Evolutionary conservation across 2,329 filamentous ascomycete species (phyloP).

Genomic region (Apiospora kogelbergensis): DNA sequence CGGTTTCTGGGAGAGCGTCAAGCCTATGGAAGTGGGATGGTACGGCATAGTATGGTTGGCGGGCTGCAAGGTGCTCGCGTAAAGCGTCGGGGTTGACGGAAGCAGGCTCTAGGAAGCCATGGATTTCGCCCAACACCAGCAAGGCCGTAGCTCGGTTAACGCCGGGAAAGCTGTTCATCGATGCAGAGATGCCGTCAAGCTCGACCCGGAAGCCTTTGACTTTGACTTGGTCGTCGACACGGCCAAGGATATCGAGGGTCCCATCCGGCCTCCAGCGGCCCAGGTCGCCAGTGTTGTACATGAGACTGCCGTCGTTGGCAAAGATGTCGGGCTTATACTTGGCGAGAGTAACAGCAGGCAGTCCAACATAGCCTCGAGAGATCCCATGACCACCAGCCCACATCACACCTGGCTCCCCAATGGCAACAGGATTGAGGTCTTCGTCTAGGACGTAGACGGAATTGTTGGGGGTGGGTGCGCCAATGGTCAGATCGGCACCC

Average conservation of each 20-base stretch:
- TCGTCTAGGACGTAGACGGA: slow-evolving; percentile 55
- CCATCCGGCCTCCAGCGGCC: slow-evolving; percentile 55
- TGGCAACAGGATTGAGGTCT: slow-evolving; percentile 40
- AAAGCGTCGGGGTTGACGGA: slow-evolving; percentile 28
- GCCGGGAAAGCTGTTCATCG: slow-evolving; percentile 42
- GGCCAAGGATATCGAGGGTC: slow-evolving; percentile 53
- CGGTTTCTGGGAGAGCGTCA: slow-evolving; percentile 46
- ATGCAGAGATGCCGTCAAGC: slow-evolving; percentile 56
- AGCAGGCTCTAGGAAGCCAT: slow-evolving; percentile 14
- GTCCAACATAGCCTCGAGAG: slow-evolving; percentile 54
- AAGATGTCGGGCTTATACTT: slow-evolving; percentile 53
- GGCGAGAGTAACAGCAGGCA: slow-evolving; percentile 49
- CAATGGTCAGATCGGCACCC: slow-evolving; percentile 51
- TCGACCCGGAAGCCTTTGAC: slow-evolving; percentile 63
- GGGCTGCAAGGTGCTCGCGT: slow-evolving; percentile 38
- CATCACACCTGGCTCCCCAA: slow-evolving; percentile 52
- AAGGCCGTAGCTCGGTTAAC: slow-evolving; percentile 11
- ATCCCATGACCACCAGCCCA: slow-evolving; percentile 59
- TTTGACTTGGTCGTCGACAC: slow-evolving; percentile 63
- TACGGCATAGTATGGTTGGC: slow-evolving; percentile 56
- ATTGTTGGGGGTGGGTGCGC: slow-evolving; percentile 56
- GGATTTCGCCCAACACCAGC: slow-evolving; percentile 13
- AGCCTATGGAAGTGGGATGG: slow-evolving; percentile 46
- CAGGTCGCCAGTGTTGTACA: slow-evolving; percentile 63
- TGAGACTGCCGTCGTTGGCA: slow-evolving; percentile 46